A percentile compares a stretch with the other conserved stretches of the same genome.
phyloP scores from a whole-genome alignment of 345 rosid genomes.

The Aquilaria yunnanensis region DNA sequence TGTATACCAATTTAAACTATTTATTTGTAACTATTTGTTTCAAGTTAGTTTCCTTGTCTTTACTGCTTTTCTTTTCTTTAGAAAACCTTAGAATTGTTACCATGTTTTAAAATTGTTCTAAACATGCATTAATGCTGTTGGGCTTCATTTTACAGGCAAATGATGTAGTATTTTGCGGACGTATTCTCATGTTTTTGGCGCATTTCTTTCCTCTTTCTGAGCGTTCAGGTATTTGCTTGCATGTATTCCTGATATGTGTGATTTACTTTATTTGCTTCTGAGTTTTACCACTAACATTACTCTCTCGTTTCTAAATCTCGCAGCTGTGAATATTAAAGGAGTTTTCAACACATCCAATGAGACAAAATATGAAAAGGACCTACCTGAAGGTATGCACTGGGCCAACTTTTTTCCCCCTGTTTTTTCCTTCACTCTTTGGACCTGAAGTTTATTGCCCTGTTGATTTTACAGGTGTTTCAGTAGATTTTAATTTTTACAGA shows the following conservation, averaged over 20 bases:
- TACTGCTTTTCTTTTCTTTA: too few relatives aligned
- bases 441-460: conserved; percentile 3
- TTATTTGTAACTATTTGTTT: too few relatives aligned
- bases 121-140: conserved; percentile 4
- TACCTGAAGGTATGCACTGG: conserved; percentile 55
- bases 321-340: conserved; percentile 98
- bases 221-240: conserved; percentile 66
- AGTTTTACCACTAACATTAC: conserved; percentile 9
- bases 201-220: conserved; percentile 95
- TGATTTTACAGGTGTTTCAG: conserved; percentile 56
- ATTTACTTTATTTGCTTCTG: conserved; percentile 5
- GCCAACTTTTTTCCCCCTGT: conserved; percentile 5
- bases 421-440: background rate
- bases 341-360: conserved; percentile 96
- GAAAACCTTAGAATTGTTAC: too few relatives aligned
- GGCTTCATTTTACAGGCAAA: conserved; percentile 57
- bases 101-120: too few relatives aligned
- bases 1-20: too few relatives aligned
- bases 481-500: conserved; percentile 95
- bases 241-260: conserved; percentile 2
- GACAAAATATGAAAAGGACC: conserved; percentile 89
- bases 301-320: conserved; percentile 8
- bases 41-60: too few relatives aligned
- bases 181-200: conserved; percentile 94
- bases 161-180: conserved; percentile 95